These are phyloP conservation scores for Boletellus deceptivus DNA, from an alignment of 1,284 basidiomycete genomes.

Conservation along the genomic window DNA sequence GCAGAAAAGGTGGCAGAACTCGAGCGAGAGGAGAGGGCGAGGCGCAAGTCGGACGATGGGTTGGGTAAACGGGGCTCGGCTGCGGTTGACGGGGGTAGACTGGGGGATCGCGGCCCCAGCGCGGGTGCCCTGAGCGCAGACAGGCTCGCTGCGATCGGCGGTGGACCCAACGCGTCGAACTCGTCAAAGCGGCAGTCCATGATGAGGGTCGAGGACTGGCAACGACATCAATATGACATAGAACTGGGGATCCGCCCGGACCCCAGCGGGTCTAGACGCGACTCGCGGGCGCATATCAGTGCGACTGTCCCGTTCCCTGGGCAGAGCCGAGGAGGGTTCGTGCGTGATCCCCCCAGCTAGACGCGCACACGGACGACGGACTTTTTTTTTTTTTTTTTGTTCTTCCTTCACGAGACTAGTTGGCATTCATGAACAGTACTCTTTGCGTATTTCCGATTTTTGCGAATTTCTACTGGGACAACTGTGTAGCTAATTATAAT, in stretches of 20 bases:
- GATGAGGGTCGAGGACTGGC: constrained; percentile 82
- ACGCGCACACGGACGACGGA: neutral
- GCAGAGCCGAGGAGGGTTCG: constrained; percentile 19
- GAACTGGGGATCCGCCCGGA: constrained; percentile 36
- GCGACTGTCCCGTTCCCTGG: constrained; percentile 52
- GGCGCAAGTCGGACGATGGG: constrained; percentile 45
- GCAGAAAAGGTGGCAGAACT: constrained; percentile 64
- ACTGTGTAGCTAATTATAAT: neutral
- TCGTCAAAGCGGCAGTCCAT: constrained; percentile 65
- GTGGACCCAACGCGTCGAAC: constrained; percentile 27
- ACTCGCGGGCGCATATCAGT: constrained; percentile 32
- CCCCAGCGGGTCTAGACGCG: constrained; percentile 33
- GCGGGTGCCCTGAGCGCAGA: constrained; percentile 58
- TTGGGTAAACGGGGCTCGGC: constrained; percentile 31
- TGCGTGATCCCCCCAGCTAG: constrained; percentile 34
- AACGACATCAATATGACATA: constrained; percentile 61
- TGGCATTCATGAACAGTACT: constrained; percentile 22
- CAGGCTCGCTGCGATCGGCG: constrained; percentile 47
- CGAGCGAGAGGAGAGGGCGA: constrained; percentile 42
- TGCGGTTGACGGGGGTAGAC: constrained; percentile 29
- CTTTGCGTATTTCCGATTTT: constrained; percentile 1
- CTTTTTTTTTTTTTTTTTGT: neutral
- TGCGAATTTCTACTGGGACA: neutral
- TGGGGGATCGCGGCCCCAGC: constrained; percentile 42
- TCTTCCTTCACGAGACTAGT: constrained; percentile 12